phyloP scores from a whole-genome alignment of 164 flowering plant genomes.

The Dillenia turbinata region DNA sequence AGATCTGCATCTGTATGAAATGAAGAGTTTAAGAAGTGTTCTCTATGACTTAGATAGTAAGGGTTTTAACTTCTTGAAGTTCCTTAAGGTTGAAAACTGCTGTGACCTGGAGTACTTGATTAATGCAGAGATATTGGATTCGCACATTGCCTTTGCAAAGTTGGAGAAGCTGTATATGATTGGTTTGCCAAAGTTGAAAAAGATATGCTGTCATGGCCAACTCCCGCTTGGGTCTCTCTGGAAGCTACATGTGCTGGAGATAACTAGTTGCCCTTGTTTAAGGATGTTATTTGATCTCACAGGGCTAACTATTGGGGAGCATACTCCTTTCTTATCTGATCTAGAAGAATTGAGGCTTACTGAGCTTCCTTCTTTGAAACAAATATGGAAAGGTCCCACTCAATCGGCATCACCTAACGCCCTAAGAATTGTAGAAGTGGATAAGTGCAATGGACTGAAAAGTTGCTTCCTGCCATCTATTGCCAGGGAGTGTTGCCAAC shows the following conservation, averaged over 20 bases:
- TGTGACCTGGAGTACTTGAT: not conserved
- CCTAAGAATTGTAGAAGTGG: not conserved
- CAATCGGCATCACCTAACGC: not conserved
- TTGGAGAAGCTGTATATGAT: slow-evolving; percentile 12
- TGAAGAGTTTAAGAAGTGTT: slow-evolving; percentile 1
- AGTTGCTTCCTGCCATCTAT: not conserved
- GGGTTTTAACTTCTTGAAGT: slow-evolving; percentile 5
- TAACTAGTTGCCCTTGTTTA: not conserved
- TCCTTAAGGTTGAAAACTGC: slow-evolving; percentile 1
- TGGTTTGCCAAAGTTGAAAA: slow-evolving; percentile 6
- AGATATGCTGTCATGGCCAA: slow-evolving; percentile 3
- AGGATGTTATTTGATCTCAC: not conserved
- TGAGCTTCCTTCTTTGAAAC: not conserved
- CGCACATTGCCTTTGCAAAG: not conserved
- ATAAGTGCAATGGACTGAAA: not conserved
- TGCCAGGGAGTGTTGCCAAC: not conserved
- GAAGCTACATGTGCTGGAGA: slow-evolving; percentile 3
- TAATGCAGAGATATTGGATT: not conserved
- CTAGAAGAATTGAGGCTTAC: not conserved
- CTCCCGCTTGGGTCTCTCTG: not conserved
- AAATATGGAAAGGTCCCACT: slow-evolving; percentile 4
- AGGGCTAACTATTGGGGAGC: not conserved
- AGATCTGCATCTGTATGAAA: not conserved
- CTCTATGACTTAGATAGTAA: not conserved
- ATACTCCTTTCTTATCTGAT: not conserved